Base-by-base conservation (phyloP, 768 basidiomycete species). In the Mycena polygramma region DNA sequence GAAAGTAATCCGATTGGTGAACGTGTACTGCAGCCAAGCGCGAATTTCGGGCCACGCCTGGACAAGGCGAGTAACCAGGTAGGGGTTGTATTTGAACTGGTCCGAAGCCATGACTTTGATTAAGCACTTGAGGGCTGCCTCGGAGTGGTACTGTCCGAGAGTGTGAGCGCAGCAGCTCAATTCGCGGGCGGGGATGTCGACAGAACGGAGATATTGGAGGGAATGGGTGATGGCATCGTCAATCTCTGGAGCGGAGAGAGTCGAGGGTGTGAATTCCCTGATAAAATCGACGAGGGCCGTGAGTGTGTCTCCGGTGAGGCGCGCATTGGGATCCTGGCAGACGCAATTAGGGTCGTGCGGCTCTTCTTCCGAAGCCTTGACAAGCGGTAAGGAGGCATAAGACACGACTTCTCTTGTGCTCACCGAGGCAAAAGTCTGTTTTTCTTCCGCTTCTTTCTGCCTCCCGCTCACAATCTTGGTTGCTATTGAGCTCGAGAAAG, bases 241-340 rank as follows among this genome's bases (percentile, higher is more conserved):
- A 9, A 46, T 24, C 26, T 8, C n/a, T 6, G 39, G 11, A 22
- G 20, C 4, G 24, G 39, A 43, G 30, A 60, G 46, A 7, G 43
- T 35, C 7, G 43, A 35, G 26, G 59, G 26, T 6, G 7, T 35
- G 8, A 60, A 36, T n/a, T 49, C 15, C 8, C 36, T 24, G 10
- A 9, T n/a, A 41, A 60, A 60, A 19, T 60, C 46, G 19, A 48
- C 7, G 9, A 49, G 19, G 10, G 35, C 7, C 17, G 37, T 15
- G 20, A 61, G 43, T 7, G 46, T 60, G 45, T 20, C 43, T 61
- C 49, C 49, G 35, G 24, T 61, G 59, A 61, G 59, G 20, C 20
- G 59, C 5, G 59, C 59, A 36, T 49, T 48, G 59, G 59, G 59
- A 61, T 61, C 59, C 45, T 36, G 59, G 59, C 46, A 61, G 13